phyloP scores from a whole-genome alignment of 1,284 basidiomycete genomes.

The Boletus sp. region DNA sequence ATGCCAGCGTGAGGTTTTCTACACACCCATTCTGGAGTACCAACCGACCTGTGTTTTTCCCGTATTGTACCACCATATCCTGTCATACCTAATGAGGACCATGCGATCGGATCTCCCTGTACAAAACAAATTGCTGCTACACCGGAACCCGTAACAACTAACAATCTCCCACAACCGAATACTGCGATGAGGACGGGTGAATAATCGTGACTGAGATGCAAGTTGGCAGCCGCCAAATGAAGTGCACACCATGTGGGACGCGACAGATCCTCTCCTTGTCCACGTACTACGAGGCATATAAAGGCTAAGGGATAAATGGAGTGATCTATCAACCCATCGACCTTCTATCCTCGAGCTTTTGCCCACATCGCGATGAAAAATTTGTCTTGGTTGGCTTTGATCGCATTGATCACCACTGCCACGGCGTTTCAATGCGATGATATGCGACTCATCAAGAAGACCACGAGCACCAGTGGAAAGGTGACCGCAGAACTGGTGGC shows the following conservation, averaged over 20 bases:
- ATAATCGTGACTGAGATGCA: too few species aligned
- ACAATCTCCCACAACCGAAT: too few species aligned
- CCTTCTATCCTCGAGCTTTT: not conserved
- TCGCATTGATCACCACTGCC: not conserved
- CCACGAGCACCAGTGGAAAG: not conserved
- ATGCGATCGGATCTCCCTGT: too few species aligned
- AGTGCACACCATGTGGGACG: not conserved
- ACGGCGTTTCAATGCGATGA: not conserved
- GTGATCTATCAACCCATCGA: not conserved
- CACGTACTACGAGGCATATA: not conserved
- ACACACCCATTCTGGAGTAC: too few species aligned
- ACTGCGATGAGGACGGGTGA: too few species aligned
- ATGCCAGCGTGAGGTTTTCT: too few species aligned
- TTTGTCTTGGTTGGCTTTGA: not conserved
- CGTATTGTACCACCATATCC: too few species aligned
- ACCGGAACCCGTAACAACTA: too few species aligned
- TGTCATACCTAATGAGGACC: too few species aligned
- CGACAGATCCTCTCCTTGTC: not conserved
- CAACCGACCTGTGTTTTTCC: too few species aligned
- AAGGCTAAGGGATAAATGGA: not conserved
- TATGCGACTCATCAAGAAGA: not conserved
- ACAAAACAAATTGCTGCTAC: too few species aligned
- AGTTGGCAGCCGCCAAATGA: not conserved
- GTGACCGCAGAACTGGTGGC: not conserved
- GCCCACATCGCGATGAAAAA: not conserved